Evolutionary conservation across 441 rosid species (phyloP), one percentile per base, ranked within the genome.

Genomic region (Gossypium schwendimanii): DNA sequence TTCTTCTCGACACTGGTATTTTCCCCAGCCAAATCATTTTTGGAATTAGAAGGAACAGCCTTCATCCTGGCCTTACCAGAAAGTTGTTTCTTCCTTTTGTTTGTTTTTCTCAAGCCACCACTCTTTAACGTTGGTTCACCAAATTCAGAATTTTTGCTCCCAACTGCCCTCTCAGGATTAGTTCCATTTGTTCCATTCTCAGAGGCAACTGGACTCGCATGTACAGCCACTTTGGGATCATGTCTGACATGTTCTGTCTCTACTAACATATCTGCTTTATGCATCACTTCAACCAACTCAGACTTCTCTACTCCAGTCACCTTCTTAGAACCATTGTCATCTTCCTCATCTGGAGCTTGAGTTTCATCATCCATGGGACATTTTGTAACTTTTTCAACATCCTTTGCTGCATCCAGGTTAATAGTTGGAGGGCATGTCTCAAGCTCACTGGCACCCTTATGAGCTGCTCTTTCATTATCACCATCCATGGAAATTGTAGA

Each of bases 291-390:
- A 74, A 66, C 76, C 69, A 39, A 59, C 65, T 74, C 77, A 39
- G 76, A 21, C 54, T 74, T 76, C 54, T 80, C 85, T 76, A 75
- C 69, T 63, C 75, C 62, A 21, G 44, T 33, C 2, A 63, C 59
- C 70, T 76, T 69, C 47, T 59, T 81, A 61, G 70, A 36, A 58
- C 41, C 85, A 74, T 5, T 31, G 49, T 75, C 78, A 63, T 76
- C 76, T 67, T 71, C 79, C 59, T 86, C 95, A 70, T 84, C 84
- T 44, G 89, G 85, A 74, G 84, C 71, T 78, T 86, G 81, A 53
- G 91, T 88, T 73, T 86, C 91, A 64, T 81, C 86, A 70, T 83
- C 87, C 77, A 81, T 70, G 20, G 67, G 82, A 53, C 78, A 20
- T 14, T 52, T 77, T 28, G 57, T 9, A 61, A 10, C 18, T 17